phyloP scores from a whole-genome alignment of 148 eudicot genomes.

The Nepenthes gracilis region DNA sequence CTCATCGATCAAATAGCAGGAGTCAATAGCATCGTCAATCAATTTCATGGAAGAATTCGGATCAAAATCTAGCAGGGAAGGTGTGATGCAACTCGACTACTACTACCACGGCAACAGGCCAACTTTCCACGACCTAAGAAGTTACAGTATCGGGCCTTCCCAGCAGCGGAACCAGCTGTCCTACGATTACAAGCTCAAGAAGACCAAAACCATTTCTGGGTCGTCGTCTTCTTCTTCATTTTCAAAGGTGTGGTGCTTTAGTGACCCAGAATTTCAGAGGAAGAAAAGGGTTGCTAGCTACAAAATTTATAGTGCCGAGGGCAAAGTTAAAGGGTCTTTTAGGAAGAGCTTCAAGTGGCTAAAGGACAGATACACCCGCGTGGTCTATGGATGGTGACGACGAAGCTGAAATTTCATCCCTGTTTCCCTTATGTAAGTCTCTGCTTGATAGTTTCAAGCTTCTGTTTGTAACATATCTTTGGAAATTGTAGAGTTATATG shows the following conservation, averaged over 20 bases:
- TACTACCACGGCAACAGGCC: background rate
- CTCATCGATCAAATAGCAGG: too few relatives aligned
- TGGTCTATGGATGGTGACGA: conserved; percentile 31
- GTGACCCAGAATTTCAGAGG: conserved; percentile 22
- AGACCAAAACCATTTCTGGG: conserved; percentile 3
- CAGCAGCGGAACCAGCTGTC: background rate
- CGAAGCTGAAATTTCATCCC: too few relatives aligned
- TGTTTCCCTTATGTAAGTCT: too few relatives aligned
- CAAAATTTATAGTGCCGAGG: conserved; percentile 20
- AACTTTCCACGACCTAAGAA: background rate
- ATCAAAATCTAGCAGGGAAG: background rate
- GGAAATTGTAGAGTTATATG: too few relatives aligned
- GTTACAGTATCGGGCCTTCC: background rate
- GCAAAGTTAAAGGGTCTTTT: conserved; percentile 45
- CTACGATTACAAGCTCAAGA: conserved; percentile 3
- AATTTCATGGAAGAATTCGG: background rate
- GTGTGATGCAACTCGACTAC: background rate
- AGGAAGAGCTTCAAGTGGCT: conserved; percentile 53
- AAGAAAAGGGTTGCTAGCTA: conserved; percentile 23
- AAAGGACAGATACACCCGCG: conserved; percentile 25
- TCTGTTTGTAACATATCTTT: too few relatives aligned
- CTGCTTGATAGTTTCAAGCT: too few relatives aligned
- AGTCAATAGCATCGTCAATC: too few relatives aligned
- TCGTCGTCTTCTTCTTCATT: background rate
- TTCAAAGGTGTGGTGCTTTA: conserved; percentile 7